These are phyloP conservation scores for Quercus cerris DNA, from an alignment of 306 rosid species.

Conservation along the genomic window DNA sequence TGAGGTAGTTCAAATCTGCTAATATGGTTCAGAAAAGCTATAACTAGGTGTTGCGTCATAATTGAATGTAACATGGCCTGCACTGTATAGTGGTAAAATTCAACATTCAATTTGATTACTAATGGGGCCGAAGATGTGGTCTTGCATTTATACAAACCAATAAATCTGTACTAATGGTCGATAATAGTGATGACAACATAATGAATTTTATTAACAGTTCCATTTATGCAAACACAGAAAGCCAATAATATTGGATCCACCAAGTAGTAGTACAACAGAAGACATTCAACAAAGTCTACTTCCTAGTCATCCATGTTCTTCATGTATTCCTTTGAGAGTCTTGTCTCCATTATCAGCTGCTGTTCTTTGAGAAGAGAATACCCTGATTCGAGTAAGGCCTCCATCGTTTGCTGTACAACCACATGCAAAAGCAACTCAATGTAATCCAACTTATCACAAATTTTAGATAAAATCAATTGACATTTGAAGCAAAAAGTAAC, in stretches of 20 bases:
- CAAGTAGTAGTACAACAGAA: neutral
- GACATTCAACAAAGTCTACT: conserved; percentile 12
- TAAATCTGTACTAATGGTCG: neutral
- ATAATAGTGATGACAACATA: neutral
- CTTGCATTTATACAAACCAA: too few relatives aligned
- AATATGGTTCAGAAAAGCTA: too few relatives aligned
- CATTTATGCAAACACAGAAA: conserved; percentile 7
- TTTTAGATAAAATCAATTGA: conserved; percentile 16
- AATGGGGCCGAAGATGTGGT: too few relatives aligned
- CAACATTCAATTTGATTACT: too few relatives aligned
- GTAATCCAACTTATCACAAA: neutral
- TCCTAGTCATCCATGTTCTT: conserved; percentile 73
- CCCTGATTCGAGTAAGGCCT: conserved; percentile 84
- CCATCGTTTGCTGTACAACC: conserved; percentile 76
- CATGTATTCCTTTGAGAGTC: conserved; percentile 96
- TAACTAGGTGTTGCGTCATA: too few relatives aligned
- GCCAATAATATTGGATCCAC: neutral
- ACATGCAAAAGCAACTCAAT: conserved; percentile 27
- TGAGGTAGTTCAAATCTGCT: too few relatives aligned
- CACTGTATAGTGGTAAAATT: too few relatives aligned
- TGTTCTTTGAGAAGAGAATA: conserved; percentile 78
- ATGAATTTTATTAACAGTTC: neutral
- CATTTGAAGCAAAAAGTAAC: neutral
- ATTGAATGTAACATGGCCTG: too few relatives aligned
- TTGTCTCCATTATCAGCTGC: conserved; percentile 76